These are phyloP conservation scores for Boletus subparvulus DNA, from an alignment of 768 basidiomycete genomes.

Conservation along the genomic window DNA sequence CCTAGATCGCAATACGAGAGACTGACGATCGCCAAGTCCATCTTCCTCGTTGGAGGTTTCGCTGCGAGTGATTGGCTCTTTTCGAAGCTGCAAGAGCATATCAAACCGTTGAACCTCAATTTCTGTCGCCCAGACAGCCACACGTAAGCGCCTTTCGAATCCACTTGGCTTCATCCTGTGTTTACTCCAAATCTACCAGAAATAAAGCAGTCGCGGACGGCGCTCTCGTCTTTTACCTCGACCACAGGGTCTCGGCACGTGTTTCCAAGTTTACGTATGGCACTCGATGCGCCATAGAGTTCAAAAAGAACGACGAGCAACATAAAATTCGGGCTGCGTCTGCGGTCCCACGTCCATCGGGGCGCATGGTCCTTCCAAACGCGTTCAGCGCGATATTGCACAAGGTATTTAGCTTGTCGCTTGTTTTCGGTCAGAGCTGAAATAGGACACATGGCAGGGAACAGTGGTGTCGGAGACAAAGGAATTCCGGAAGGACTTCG, in stretches of 20 bases:
- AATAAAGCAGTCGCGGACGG: constrained; percentile 50
- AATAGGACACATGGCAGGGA: constrained; percentile 14
- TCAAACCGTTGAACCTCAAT: constrained; percentile 38
- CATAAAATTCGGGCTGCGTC: constrained; percentile 29
- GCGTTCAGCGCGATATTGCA: constrained; percentile 32
- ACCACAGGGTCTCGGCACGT: constrained; percentile 41
- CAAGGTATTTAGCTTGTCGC: constrained; percentile 15
- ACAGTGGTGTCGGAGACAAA: constrained; percentile 29
- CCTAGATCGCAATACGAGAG: neutral
- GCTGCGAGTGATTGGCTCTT: constrained; percentile 47
- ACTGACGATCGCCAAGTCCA: constrained; percentile 22
- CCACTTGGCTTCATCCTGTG: neutral
- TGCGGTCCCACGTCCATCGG: constrained; percentile 32
- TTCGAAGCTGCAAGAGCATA: constrained; percentile 26
- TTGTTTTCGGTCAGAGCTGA: neutral
- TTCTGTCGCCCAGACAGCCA: constrained; percentile 53
- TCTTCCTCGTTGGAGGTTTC: constrained; percentile 48
- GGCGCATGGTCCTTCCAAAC: constrained; percentile 32
- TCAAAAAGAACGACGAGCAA: constrained; percentile 30
- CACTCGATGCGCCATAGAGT: constrained; percentile 29
- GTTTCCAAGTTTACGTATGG: constrained; percentile 43
- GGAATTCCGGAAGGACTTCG: constrained; percentile 34
- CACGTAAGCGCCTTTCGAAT: constrained; percentile 37
- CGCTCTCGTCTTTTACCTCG: constrained; percentile 43
- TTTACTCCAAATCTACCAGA: constrained; percentile 21